Evolutionary conservation across 2,329 filamentous ascomycete species (phyloP).

Genomic region (Ophiosphaerella korrae): DNA sequence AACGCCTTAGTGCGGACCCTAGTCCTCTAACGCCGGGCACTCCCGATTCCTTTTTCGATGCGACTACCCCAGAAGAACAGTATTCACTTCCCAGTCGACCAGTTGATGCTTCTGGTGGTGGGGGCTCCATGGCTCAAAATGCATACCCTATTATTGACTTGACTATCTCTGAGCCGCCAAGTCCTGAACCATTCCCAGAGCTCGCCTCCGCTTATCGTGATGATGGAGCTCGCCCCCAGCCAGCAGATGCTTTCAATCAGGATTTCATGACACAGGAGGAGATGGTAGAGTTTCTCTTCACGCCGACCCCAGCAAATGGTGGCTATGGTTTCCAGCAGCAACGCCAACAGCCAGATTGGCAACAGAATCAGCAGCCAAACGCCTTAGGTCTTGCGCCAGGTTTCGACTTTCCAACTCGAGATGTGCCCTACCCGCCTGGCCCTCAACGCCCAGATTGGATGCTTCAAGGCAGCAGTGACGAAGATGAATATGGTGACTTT

Average conservation of each 20-base stretch:
- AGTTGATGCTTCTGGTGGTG: neutral
- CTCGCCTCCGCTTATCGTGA: constrained; percentile 6
- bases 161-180: constrained; percentile 29
- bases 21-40: constrained; percentile 30
- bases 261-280: constrained; percentile 33
- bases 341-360: neutral
- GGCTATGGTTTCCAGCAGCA: constrained; percentile 21
- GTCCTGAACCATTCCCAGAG: constrained; percentile 16
- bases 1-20: constrained; percentile 29
- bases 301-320: constrained; percentile 15
- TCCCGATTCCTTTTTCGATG: constrained; percentile 16
- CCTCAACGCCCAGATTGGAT: constrained; percentile 4
- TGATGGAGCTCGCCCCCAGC: constrained; percentile 6
- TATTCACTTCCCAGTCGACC: constrained; percentile 7
- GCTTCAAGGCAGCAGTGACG: constrained; percentile 14
- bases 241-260: constrained; percentile 23
- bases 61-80: neutral
- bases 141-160: constrained; percentile 25
- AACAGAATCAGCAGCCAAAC: neutral
- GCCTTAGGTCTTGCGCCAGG: neutral
- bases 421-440: constrained; percentile 9
- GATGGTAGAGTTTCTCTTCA: constrained; percentile 36
- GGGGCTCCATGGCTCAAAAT: neutral
- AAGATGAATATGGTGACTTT: constrained; percentile 19
- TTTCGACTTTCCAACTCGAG: constrained; percentile 1